phyloP scores from a whole-genome alignment of 2,329 filamentous ascomycete species.

The Purpureocillium lavendulum region DNA sequence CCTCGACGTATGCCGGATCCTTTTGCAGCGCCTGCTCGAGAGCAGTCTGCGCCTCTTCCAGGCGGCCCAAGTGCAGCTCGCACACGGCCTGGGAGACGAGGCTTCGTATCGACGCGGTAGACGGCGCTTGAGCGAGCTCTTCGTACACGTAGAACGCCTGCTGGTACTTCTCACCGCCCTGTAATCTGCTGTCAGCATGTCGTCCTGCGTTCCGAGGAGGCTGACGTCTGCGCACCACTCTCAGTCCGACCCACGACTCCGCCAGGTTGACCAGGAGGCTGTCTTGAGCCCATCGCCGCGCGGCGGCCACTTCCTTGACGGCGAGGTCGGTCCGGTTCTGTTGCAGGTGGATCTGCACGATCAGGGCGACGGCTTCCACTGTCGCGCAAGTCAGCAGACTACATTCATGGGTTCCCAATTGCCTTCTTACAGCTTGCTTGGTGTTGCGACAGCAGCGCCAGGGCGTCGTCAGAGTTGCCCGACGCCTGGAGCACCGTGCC shows the following conservation, averaged over 20 bases:
- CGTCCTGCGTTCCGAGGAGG: background rate
- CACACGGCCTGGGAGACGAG: slow-evolving; percentile 84
- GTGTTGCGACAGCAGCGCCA: slow-evolving; percentile 72
- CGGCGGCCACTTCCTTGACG: slow-evolving; percentile 77
- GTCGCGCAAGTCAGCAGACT: slow-evolving; percentile 13
- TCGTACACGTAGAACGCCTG: slow-evolving; percentile 97
- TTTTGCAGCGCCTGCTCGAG: slow-evolving; percentile 72
- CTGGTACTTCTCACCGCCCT: slow-evolving; percentile 95
- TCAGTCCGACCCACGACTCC: slow-evolving; percentile 88
- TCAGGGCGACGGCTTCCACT: slow-evolving; percentile 74
- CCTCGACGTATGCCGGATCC: slow-evolving; percentile 61
- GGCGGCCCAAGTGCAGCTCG: slow-evolving; percentile 80
- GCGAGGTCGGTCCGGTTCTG: slow-evolving; percentile 90
- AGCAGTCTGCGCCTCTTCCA: slow-evolving; percentile 83
- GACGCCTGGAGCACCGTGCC: slow-evolving; percentile 76
- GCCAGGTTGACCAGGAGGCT: slow-evolving; percentile 88
- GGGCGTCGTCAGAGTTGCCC: slow-evolving; percentile 77
- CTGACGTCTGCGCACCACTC: slow-evolving; percentile 51
- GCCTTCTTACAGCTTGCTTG: slow-evolving; percentile 68
- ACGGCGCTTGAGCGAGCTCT: slow-evolving; percentile 82
- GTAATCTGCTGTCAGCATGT: slow-evolving; percentile 15
- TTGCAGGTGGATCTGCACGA: slow-evolving; percentile 84
- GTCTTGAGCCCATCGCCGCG: slow-evolving; percentile 91
- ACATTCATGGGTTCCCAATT: background rate
- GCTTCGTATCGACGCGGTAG: slow-evolving; percentile 66